Percentiles rank a stretch among this genome's conserved stretches.
These are phyloP conservation scores for Pontederia crassipes DNA, from an alignment of 176 grass and related monocot genomes.

Conservation along the genomic window DNA sequence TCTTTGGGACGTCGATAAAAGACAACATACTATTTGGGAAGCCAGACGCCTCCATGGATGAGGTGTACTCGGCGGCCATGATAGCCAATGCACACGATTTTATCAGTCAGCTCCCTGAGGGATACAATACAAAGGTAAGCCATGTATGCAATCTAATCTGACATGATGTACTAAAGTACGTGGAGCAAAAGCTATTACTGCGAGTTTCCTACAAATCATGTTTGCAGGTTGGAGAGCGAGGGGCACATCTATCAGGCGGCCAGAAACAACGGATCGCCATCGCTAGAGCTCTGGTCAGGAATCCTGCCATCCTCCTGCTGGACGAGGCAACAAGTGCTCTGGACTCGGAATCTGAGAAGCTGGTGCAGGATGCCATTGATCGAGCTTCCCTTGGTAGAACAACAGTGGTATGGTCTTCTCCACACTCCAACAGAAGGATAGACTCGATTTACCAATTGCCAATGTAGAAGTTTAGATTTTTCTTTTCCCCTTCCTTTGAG, in stretches of 20 bases:
- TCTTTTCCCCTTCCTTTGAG: conserved; percentile 6
- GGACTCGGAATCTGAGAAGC: conserved; percentile 92
- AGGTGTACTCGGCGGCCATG: conserved; percentile 88
- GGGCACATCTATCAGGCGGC: conserved; percentile 72
- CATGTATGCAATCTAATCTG: too few species aligned
- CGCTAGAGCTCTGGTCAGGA: conserved; percentile 81
- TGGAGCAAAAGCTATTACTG: too few species aligned
- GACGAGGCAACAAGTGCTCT: conserved; percentile 98
- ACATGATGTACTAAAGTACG: too few species aligned
- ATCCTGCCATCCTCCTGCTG: conserved; percentile 83
- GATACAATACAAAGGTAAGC: conserved; percentile 82
- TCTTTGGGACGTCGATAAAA: conserved; percentile 87
- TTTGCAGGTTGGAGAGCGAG: conserved; percentile 86
- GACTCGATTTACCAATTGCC: too few species aligned
- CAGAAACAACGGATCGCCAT: conserved; percentile 97
- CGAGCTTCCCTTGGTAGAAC: conserved; percentile 99
- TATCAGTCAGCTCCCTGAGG: conserved; percentile 71
- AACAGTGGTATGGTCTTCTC: conserved; percentile 50
- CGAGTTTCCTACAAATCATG: background rate
- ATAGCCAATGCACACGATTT: conserved; percentile 97
- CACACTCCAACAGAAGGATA: background rate
- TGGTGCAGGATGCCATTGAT: conserved; percentile 83
- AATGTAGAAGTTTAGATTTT: too few species aligned
- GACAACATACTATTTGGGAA: conserved; percentile 94
- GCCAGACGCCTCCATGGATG: conserved; percentile 60